Percentiles rank a stretch among this genome's conserved stretches.
Conservation (phyloP, 2,329 filamentous ascomycete genomes). For the Metarhizium album region DNA sequence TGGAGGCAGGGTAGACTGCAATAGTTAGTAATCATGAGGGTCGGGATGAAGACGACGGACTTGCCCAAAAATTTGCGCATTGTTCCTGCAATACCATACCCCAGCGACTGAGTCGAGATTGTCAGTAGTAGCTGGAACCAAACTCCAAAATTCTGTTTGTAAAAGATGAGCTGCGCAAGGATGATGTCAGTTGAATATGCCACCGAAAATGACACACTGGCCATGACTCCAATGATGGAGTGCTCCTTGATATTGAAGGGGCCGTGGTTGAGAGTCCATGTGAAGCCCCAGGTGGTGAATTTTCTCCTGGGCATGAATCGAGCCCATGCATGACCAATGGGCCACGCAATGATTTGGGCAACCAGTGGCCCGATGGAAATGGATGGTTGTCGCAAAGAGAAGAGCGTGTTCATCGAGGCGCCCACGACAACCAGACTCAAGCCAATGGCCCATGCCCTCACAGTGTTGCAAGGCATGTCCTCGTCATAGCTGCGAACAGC, state of each 20-base stretch:
- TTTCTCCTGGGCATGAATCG: conserved; percentile 38
- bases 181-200: conserved; percentile 68
- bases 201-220: conserved; percentile 57
- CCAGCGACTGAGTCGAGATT: conserved; percentile 58
- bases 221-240: conserved; percentile 58
- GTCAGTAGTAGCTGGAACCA: conserved; percentile 55
- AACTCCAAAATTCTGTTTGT: conserved; percentile 58
- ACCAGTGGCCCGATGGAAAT: conserved; percentile 51
- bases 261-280: conserved; percentile 52
- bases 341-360: conserved; percentile 54
- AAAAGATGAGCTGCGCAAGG: conserved; percentile 60
- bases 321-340: conserved; percentile 51
- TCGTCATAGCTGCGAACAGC: conserved; percentile 56
- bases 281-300: conserved; percentile 41
- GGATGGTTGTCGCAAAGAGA: conserved; percentile 50
- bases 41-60: conserved; percentile 9
- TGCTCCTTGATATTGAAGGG: conserved; percentile 65
- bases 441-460: conserved; percentile 55
- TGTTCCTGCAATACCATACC: conserved; percentile 59
- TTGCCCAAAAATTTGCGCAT: conserved; percentile 52
- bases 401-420: conserved; percentile 52
- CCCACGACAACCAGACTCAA: conserved; percentile 44
- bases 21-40: conserved; percentile 5
- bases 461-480: conserved; percentile 53
- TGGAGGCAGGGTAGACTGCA: conserved; percentile 51